Evolutionary conservation across 805 yeast genomes (phyloP), one percentile per base, ranked within the genome.

Genomic region (Cyberlindnera mrakii): DNA sequence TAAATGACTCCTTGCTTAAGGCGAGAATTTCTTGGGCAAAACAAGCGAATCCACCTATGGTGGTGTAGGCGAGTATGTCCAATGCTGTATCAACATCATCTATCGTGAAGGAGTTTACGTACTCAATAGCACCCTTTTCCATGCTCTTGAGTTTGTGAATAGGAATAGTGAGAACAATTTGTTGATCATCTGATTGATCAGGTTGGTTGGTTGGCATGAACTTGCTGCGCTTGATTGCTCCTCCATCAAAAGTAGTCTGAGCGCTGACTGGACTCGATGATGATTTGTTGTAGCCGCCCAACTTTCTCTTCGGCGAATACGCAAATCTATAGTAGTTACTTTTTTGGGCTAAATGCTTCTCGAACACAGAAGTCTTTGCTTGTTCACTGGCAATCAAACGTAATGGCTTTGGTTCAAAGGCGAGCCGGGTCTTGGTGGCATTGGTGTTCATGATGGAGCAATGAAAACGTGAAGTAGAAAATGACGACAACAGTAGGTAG

Each of bases 341-440:
- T 14, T 30, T 14, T 16, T 30, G 14, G 8, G 42, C 45, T 37
- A 53, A 38, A 30, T 54, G 57, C 18, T 43, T 52, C 33, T 55
- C 58, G 34, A 53, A 52, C 6, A 49, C 48, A 6, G 57, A 48
- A n/a, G 53, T 44, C 30, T 45, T 48, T 7, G 50, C 47, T 18
- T 45, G 44, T 9, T n/a, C 32, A 15, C 42, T 41, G 17, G 40
- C 32, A 41, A 43, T 45, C 44, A 51, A 45, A 15, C 34, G 39
- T 37, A 48, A 48, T 4, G 51, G 46, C 25, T 44, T 48, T 11
- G 11, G 25, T 13, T n/a, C 13, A 23, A 23, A 23, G 10, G 27
- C 27, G 25, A 5, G n/a, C 27, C n/a, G 27, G n/a, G 25, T 20
- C 6, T 34, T n/a, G 37, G 15, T 20, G n/a, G 20, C 37, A 23